phyloP scores from a whole-genome alignment of 768 basidiomycete species.

The Chalciporus sphaerocephalus region DNA sequence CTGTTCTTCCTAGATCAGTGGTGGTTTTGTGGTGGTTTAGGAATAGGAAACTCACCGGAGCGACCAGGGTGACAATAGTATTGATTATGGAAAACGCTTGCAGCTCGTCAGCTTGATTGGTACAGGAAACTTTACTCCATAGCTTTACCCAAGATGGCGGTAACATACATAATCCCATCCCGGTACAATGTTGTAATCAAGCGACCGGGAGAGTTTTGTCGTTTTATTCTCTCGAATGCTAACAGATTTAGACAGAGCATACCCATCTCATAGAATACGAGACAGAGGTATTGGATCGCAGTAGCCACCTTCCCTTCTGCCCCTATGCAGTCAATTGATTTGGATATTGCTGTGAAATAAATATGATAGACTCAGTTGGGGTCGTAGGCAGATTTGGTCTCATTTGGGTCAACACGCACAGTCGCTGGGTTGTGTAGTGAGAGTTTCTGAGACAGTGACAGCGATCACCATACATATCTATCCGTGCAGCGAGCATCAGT shows the following conservation, averaged over 20 bases:
- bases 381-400: background rate
- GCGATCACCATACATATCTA: conserved; percentile 7
- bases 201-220: conserved; percentile 4
- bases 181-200: conserved; percentile 13
- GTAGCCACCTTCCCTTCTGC: conserved; percentile 1
- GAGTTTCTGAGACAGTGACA: conserved; percentile 8
- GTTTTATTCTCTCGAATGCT: conserved; percentile 15
- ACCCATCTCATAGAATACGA: conserved; percentile 17
- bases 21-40: background rate
- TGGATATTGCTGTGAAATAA: conserved; percentile 6
- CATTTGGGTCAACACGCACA: conserved; percentile 3
- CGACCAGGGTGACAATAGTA: conserved; percentile 8
- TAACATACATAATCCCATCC: conserved; percentile 19
- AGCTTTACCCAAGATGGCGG: conserved; percentile 13
- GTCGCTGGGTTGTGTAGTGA: background rate
- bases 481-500: background rate
- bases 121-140: background rate
- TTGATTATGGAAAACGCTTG: conserved; percentile 18
- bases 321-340: conserved; percentile 10
- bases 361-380: background rate
- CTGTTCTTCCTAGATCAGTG: background rate
- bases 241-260: conserved; percentile 16
- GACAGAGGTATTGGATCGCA: conserved; percentile 7
- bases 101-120: background rate
- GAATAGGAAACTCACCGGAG: conserved; percentile 3